Evolutionary conservation across 148 eudicot species (phyloP).

Genomic region (Chenopodium formosanum): DNA sequence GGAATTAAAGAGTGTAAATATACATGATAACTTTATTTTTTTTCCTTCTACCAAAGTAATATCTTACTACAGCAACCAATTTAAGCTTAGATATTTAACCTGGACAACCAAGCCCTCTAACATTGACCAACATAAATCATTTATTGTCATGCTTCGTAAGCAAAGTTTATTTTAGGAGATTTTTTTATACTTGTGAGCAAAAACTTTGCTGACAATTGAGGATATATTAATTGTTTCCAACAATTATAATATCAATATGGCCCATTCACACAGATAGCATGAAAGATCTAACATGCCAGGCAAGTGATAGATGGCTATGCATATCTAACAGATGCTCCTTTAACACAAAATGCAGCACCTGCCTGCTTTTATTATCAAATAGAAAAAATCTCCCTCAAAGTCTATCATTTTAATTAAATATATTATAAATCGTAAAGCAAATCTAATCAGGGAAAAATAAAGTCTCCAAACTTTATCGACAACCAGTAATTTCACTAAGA

Average conservation of each 20-base stretch:
- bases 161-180: not conserved
- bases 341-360: not conserved
- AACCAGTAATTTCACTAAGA: not conserved
- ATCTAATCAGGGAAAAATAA: not conserved
- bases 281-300: slow-evolving; percentile 7
- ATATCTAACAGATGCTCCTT: slow-evolving; percentile 9
- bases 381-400: not conserved
- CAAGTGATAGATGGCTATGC: not conserved
- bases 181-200: too few relatives aligned
- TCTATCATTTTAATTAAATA: not conserved
- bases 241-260: not conserved
- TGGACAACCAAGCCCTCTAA: slow-evolving; percentile 3
- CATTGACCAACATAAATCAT: not conserved
- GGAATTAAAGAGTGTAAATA: not conserved
- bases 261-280: not conserved
- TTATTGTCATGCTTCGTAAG: not conserved
- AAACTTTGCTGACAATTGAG: not conserved
- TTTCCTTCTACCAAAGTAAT: not conserved
- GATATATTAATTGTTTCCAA: not conserved
- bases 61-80: not conserved
- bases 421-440: not conserved
- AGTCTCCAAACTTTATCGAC: not conserved
- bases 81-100: not conserved
- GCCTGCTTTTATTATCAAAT: not conserved
- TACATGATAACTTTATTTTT: not conserved